Evolutionary conservation across 2,329 filamentous ascomycete species (phyloP).

Genomic region (Neurospora sp.): DNA sequence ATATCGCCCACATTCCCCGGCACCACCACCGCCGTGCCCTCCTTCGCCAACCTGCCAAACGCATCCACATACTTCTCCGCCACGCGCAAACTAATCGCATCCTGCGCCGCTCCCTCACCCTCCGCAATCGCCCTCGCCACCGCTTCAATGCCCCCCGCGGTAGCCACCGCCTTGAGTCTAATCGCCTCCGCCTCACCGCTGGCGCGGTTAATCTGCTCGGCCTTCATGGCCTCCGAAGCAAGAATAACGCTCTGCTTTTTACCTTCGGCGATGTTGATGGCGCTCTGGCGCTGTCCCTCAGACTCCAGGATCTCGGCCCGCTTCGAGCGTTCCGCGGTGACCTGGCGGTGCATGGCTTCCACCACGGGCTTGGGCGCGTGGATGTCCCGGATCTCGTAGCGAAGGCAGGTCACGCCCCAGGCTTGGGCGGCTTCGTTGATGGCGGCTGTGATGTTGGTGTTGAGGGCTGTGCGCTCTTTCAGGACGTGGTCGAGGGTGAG

Average conservation of each 20-base stretch:
- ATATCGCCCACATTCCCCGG: constrained; percentile 97
- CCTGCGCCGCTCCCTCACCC: constrained; percentile 67
- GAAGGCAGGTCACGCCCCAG: constrained; percentile 91
- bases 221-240: constrained; percentile 80
- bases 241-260: constrained; percentile 95
- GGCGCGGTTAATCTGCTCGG: constrained; percentile 89
- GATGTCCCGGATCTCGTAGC: constrained; percentile 97
- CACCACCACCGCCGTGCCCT: constrained; percentile 91
- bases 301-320: constrained; percentile 95
- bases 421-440: constrained; percentile 97
- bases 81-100: constrained; percentile 76
- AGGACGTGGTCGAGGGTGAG: constrained; percentile 93
- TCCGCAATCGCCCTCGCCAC: constrained; percentile 67
- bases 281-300: constrained; percentile 91
- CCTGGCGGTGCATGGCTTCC: constrained; percentile 95
- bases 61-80: constrained; percentile 96
- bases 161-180: constrained; percentile 72
- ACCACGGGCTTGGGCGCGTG: constrained; percentile 91
- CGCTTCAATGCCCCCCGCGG: constrained; percentile 77
- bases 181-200: constrained; percentile 93
- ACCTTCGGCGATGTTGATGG: constrained; percentile 98
- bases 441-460: constrained; percentile 95
- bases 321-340: constrained; percentile 95
- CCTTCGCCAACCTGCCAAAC: constrained; percentile 84
- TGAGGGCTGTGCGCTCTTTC: constrained; percentile 91